Conservation (phyloP, 139 green algal species). For the Picochlorum costavermella region DNA sequence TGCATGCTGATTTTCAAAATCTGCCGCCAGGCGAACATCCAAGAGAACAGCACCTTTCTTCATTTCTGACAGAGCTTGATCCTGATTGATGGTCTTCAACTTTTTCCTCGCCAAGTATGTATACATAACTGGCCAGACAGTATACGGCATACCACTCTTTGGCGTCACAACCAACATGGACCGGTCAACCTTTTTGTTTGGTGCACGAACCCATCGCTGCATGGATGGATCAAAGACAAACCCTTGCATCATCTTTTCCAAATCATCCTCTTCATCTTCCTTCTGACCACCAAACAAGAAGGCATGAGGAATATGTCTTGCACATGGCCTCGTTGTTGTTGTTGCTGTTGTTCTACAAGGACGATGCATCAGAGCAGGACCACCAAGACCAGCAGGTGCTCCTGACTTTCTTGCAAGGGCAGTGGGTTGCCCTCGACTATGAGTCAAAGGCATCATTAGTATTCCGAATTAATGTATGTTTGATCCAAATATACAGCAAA, state of each 20-base stretch:
- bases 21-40: constrained; percentile 37
- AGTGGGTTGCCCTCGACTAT: too few relatives aligned
- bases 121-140: constrained; percentile 34
- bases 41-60: constrained; percentile 40
- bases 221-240: constrained; percentile 1
- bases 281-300: not conserved
- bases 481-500: too few relatives aligned
- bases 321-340: too few relatives aligned
- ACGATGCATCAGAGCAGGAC: too few relatives aligned
- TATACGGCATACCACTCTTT: constrained; percentile 27
- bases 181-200: constrained; percentile 11
- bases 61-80: constrained; percentile 31
- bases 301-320: not conserved
- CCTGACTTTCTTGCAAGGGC: too few relatives aligned
- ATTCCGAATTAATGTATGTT: too few relatives aligned
- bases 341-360: too few relatives aligned
- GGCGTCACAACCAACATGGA: constrained; percentile 8
- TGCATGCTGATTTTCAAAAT: constrained; percentile 34
- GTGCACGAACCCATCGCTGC: constrained; percentile 22
- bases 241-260: constrained; percentile 4
- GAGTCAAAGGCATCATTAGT: too few relatives aligned
- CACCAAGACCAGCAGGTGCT: too few relatives aligned
- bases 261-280: not conserved
- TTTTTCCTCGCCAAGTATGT: constrained; percentile 17
- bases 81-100: constrained; percentile 20